Percentiles rank a stretch among this genome's conserved stretches.
Evolutionary conservation across 2,329 filamentous ascomycete genomes (phyloP).

Genomic region (Pseudogymnoascus pannorum): DNA sequence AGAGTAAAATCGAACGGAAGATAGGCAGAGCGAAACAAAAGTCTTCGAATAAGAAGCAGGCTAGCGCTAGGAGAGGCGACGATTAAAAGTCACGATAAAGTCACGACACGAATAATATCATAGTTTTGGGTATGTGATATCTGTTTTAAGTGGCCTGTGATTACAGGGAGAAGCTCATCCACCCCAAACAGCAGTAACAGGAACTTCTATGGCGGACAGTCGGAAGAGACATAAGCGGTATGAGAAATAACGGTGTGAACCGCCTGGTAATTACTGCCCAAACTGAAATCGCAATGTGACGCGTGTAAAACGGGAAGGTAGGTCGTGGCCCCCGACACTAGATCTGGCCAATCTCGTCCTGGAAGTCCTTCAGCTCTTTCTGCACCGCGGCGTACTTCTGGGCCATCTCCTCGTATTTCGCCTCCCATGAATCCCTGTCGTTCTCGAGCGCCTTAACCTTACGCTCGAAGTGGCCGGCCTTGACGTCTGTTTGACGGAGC

Average conservation of each 20-base stretch:
- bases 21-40: constrained; percentile 64
- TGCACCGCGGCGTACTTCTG: constrained; percentile 78
- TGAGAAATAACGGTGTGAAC: constrained; percentile 3
- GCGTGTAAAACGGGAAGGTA: constrained; percentile 2
- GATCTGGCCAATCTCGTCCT: constrained; percentile 87
- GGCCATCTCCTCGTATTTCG: constrained; percentile 95
- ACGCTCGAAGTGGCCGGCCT: constrained; percentile 98
- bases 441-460: constrained; percentile 96
- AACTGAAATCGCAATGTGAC: constrained; percentile 9
- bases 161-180: constrained; percentile 6
- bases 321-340: constrained; percentile 35
- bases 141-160: constrained; percentile 8
- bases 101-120: constrained; percentile 6
- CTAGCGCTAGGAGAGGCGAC: constrained; percentile 27
- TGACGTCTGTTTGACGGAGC: constrained; percentile 97
- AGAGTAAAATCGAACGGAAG: constrained; percentile 78
- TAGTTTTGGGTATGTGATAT: constrained; percentile 3
- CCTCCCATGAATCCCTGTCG: constrained; percentile 88
- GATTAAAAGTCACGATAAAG: too few relatives aligned
- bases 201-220: constrained; percentile 5
- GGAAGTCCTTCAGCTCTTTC: constrained; percentile 88
- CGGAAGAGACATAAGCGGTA: not conserved
- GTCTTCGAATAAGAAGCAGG: constrained; percentile 47
- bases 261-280: constrained; percentile 2
- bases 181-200: constrained; percentile 8